These are phyloP conservation scores for Dendrostoma leiphaemia DNA, from an alignment of 2,329 filamentous ascomycete species.

Conservation along the genomic window DNA sequence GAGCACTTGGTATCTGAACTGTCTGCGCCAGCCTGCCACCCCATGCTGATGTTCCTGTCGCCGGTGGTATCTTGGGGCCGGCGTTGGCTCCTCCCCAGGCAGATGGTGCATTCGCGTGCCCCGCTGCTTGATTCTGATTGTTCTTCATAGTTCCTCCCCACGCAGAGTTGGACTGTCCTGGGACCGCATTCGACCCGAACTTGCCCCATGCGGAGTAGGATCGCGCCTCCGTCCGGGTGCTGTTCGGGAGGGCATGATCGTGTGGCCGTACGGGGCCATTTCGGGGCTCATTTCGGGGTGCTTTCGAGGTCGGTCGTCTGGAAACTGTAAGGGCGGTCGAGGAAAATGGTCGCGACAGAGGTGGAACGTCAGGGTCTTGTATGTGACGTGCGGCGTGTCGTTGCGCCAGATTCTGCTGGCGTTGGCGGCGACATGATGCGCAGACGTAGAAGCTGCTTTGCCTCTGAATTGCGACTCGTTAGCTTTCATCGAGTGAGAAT, in stretches of 20 bases:
- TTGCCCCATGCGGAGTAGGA: slow-evolving; percentile 10
- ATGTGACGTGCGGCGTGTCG: not conserved
- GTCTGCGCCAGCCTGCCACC: not conserved
- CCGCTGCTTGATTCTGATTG: not conserved
- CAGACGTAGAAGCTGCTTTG: slow-evolving; percentile 39
- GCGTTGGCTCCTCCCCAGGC: not conserved
- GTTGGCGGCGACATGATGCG: slow-evolving; percentile 36
- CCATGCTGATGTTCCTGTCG: slow-evolving; percentile 13
- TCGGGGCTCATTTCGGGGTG: not conserved
- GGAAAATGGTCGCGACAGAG: slow-evolving; percentile 1
- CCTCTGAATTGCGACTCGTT: slow-evolving; percentile 26
- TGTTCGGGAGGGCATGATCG: not conserved
- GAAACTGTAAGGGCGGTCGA: not conserved
- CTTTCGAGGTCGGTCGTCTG: not conserved
- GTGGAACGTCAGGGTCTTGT: not conserved
- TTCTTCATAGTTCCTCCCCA: slow-evolving; percentile 10
- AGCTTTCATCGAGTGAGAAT: not conserved
- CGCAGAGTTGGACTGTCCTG: slow-evolving; percentile 13
- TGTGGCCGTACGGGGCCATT: not conserved
- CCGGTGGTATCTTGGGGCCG: slow-evolving; percentile 8
- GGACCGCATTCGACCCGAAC: slow-evolving; percentile 14
- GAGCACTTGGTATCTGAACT: not conserved
- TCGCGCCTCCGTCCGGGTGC: not conserved
- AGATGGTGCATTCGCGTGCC: not conserved
- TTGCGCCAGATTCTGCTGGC: slow-evolving; percentile 11